Conservation (phyloP, 169 alveolate genomes). For the Pseudocohnilembus persalinus region DNA sequence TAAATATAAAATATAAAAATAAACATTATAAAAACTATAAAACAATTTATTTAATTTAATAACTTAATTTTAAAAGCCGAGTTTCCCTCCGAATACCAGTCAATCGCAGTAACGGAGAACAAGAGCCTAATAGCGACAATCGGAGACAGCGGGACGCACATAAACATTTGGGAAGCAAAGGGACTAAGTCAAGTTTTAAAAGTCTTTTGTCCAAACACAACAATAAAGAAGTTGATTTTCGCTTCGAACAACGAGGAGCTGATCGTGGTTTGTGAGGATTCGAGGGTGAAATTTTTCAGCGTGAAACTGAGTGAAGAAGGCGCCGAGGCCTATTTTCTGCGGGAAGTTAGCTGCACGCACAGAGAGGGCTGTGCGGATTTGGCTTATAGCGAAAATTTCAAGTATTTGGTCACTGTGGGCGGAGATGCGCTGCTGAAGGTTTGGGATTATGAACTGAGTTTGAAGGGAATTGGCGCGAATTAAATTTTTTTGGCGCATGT, state of each 20-base stretch:
- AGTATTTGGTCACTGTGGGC: conserved; percentile 75
- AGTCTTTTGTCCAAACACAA: conserved; percentile 51
- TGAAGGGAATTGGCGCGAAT: conserved; percentile 68
- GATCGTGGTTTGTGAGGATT: conserved; percentile 60
- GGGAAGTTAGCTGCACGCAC: conserved; percentile 75
- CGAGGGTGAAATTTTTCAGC: conserved; percentile 36
- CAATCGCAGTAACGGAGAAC: conserved; percentile 25
- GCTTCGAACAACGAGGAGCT: conserved; percentile 66
- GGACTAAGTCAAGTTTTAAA: conserved; percentile 58
- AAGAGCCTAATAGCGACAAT: conserved; percentile 61
- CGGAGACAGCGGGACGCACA: conserved; percentile 71
- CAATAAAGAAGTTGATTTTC: conserved; percentile 53
- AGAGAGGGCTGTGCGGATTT: conserved; percentile 59
- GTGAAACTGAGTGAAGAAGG: conserved; percentile 20
- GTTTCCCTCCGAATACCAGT: neutral
- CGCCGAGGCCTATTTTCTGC: conserved; percentile 57
- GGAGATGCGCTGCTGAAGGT: conserved; percentile 73
- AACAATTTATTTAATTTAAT: too few species aligned
- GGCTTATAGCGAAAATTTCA: conserved; percentile 56
- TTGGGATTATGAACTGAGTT: conserved; percentile 76
- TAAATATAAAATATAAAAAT: too few species aligned
- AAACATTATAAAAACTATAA: too few species aligned
- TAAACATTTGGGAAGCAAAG: conserved; percentile 72
- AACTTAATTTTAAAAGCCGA: conserved; percentile 50
- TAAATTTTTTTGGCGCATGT: conserved; percentile 81